Conservation (phyloP, 345 rosid species). For the Euphorbia pulcherrima region DNA sequence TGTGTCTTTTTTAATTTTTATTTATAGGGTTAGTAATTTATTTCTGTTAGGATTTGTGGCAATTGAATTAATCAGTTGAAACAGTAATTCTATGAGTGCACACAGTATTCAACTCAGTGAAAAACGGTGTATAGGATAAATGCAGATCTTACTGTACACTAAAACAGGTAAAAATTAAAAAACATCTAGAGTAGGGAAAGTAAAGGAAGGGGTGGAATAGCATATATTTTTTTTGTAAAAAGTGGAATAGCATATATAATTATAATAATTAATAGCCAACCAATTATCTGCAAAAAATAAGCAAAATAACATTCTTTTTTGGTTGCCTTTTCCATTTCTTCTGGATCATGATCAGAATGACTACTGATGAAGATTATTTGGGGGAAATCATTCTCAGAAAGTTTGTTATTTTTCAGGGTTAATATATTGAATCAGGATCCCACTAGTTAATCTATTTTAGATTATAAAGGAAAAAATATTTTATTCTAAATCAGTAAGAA, state of each 20-base stretch:
- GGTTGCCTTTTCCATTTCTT: neutral
- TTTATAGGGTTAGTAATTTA: too few species aligned
- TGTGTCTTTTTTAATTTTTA: too few species aligned
- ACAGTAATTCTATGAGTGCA: neutral
- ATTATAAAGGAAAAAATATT: too few species aligned
- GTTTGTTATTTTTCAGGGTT: too few species aligned
- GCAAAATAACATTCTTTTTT: neutral
- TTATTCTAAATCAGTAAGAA: too few species aligned
- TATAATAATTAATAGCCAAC: constrained; percentile 7
- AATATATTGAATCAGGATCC: too few species aligned
- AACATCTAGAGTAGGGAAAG: neutral
- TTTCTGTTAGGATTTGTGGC: too few species aligned
- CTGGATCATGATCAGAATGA: constrained; percentile 8
- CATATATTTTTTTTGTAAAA: too few species aligned
- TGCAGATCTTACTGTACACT: neutral
- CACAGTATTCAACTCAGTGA: neutral
- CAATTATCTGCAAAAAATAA: neutral
- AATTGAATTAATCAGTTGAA: too few species aligned
- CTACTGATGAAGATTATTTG: neutral
- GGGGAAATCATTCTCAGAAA: neutral
- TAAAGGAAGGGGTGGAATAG: too few species aligned
- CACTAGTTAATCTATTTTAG: too few species aligned
- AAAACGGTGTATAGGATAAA: neutral
- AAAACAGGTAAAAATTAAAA: neutral
- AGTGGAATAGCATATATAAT: too few species aligned